Evolutionary conservation across 176 grass and related monocot genomes (phyloP).

Genomic region (Carex myosuroides): DNA sequence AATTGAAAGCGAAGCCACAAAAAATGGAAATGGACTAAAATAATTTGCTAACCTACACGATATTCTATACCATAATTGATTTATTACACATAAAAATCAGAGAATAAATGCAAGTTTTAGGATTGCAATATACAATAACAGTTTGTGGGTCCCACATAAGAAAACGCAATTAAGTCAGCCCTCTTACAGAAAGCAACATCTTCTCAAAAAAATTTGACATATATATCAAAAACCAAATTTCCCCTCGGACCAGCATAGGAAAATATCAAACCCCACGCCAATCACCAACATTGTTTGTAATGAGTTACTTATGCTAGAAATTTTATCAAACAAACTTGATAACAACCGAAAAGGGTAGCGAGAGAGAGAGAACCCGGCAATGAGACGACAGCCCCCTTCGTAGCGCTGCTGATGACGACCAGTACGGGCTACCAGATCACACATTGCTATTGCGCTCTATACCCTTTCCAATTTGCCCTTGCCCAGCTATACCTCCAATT

Average conservation of each 20-base stretch:
- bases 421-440: constrained; percentile 95
- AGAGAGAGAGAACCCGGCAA: constrained; percentile 53
- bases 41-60: not conserved
- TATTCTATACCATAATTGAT: not conserved
- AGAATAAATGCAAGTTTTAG: constrained; percentile 3
- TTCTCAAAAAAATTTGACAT: not conserved
- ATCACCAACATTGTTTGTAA: not conserved
- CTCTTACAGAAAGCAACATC: constrained; percentile 17
- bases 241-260: not conserved
- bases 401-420: constrained; percentile 99
- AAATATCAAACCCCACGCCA: not conserved
- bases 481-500: not conserved
- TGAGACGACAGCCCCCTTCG: constrained; percentile 69
- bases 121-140: not conserved
- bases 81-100: not conserved
- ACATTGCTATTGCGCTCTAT: constrained; percentile 41
- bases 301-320: not conserved
- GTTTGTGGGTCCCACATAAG: not conserved
- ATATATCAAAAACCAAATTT: not conserved
- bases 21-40: constrained; percentile 5
- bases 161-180: not conserved
- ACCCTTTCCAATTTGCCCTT: not conserved
- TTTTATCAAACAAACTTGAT: constrained; percentile 14
- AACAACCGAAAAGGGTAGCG: not conserved
- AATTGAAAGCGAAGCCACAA: constrained; percentile 15